Percentiles rank a stretch among this genome's conserved stretches.
Evolutionary conservation across 2,329 filamentous ascomycete species (phyloP).

Genomic region (Epichloe typhina): DNA sequence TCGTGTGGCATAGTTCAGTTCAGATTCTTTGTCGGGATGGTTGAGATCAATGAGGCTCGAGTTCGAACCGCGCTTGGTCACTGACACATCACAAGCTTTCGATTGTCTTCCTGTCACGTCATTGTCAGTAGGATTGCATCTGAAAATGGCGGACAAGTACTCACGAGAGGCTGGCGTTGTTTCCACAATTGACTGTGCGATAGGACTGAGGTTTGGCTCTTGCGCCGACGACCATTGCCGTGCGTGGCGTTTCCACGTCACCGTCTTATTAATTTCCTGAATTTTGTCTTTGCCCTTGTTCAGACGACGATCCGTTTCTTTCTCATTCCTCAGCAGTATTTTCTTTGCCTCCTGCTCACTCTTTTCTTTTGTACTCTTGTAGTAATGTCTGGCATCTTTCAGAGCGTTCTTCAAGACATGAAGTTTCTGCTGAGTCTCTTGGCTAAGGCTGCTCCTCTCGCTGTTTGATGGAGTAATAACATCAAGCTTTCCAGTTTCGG

Average conservation of each 20-base stretch:
- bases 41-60: constrained; percentile 2
- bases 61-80: neutral
- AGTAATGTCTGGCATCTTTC: constrained; percentile 21
- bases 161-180: constrained; percentile 14
- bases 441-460: constrained; percentile 24
- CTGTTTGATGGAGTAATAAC: constrained; percentile 36
- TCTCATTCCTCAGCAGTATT: constrained; percentile 16
- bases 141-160: neutral
- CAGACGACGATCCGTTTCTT: constrained; percentile 30
- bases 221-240: constrained; percentile 39
- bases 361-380: constrained; percentile 28
- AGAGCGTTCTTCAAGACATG: constrained; percentile 19
- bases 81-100: neutral
- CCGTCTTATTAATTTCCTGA: constrained; percentile 15
- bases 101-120: neutral
- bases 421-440: constrained; percentile 20
- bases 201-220: constrained; percentile 36
- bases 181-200: constrained; percentile 27
- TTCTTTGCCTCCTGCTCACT: constrained; percentile 31
- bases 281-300: constrained; percentile 26
- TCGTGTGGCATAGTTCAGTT: neutral
- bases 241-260: constrained; percentile 31
- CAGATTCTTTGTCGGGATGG: neutral
- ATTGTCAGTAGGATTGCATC: neutral
- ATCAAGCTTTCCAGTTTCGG: constrained; percentile 39